phyloP scores from a whole-genome alignment of 139 green algal genomes.

The Gonium pectorale region DNA sequence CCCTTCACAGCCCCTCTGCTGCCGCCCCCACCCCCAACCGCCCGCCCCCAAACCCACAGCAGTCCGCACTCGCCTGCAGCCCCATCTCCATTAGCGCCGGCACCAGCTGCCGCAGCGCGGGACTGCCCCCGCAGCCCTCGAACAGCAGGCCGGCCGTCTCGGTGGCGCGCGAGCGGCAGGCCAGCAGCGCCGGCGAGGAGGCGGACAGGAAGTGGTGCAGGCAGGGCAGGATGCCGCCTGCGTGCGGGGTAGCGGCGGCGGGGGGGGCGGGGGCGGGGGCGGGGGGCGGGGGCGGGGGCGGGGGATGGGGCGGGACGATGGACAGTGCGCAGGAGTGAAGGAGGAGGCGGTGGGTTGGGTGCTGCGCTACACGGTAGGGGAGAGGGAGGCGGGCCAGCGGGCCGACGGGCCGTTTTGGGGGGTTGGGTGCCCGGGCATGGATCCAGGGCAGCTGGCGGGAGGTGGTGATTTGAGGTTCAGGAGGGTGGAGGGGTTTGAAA shows the following conservation, averaged over 20 bases:
- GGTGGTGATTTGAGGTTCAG: no score
- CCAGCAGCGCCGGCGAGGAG: constrained; percentile 56
- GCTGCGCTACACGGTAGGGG: no score
- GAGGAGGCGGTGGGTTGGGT: no score
- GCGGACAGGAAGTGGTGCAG: constrained; percentile 75
- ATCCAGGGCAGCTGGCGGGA: no score
- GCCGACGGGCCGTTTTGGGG: no score
- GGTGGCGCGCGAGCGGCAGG: constrained; percentile 73
- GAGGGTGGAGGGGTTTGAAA: no score
- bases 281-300: neutral
- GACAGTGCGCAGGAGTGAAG: neutral
- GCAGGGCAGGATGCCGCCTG: constrained; percentile 57
- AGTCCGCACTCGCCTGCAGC: constrained; percentile 37
- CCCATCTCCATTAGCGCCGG: constrained; percentile 62
- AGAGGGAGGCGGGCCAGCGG: no score
- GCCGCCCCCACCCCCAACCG: no score
- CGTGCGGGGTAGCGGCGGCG: neutral
- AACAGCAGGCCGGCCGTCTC: constrained; percentile 77
- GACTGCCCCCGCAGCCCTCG: constrained; percentile 8
- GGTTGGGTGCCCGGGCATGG: no score
- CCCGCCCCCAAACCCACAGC: neutral
- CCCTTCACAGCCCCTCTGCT: no score
- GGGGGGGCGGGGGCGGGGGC: neutral
- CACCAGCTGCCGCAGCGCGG: constrained; percentile 38
- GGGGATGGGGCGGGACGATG: no score